Evolutionary conservation across 2,329 filamentous ascomycete species (phyloP).

Genomic region (Chrysosporium keratinophilum): DNA sequence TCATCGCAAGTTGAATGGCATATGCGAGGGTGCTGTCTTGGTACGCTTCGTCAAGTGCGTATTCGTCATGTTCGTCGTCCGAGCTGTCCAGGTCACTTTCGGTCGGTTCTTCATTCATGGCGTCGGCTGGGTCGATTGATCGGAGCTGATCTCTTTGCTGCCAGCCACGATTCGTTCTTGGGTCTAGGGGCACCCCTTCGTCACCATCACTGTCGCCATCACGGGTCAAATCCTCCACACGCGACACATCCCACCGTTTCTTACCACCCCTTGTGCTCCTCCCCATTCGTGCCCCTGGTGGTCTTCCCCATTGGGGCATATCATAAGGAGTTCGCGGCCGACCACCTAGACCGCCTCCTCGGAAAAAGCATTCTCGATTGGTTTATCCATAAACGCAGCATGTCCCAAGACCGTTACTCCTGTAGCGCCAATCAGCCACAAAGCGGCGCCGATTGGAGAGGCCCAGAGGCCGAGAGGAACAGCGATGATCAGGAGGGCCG

Average conservation of each 20-base stretch:
- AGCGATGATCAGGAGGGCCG: slow-evolving; percentile 67
- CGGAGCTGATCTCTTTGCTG: background rate
- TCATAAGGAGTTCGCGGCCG: slow-evolving; percentile 94
- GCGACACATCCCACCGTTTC: slow-evolving; percentile 41
- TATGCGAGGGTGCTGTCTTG: slow-evolving; percentile 35
- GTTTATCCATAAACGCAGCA: slow-evolving; percentile 92
- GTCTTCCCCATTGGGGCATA: slow-evolving; percentile 98
- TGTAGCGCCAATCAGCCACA: slow-evolving; percentile 94
- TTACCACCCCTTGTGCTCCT: slow-evolving; percentile 49
- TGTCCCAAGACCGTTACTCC: slow-evolving; percentile 91
- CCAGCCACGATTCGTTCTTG: background rate
- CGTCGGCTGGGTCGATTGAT: background rate
- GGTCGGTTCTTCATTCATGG: background rate
- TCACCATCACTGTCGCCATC: slow-evolving; percentile 39
- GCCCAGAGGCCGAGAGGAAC: slow-evolving; percentile 78
- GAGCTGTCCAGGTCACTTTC: slow-evolving; percentile 35
- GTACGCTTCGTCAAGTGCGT: slow-evolving; percentile 32
- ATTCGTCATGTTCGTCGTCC: slow-evolving; percentile 45
- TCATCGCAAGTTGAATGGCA: slow-evolving; percentile 45
- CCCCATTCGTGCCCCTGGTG: slow-evolving; percentile 72
- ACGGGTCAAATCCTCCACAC: slow-evolving; percentile 59
- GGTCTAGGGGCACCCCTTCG: slow-evolving; percentile 17
- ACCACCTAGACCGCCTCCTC: slow-evolving; percentile 99
- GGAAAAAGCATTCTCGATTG: slow-evolving; percentile 99
- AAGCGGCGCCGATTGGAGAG: slow-evolving; percentile 70